Conservation (phyloP, 495 filamentous ascomycete species). For the Polyplosphaeria fusca region DNA sequence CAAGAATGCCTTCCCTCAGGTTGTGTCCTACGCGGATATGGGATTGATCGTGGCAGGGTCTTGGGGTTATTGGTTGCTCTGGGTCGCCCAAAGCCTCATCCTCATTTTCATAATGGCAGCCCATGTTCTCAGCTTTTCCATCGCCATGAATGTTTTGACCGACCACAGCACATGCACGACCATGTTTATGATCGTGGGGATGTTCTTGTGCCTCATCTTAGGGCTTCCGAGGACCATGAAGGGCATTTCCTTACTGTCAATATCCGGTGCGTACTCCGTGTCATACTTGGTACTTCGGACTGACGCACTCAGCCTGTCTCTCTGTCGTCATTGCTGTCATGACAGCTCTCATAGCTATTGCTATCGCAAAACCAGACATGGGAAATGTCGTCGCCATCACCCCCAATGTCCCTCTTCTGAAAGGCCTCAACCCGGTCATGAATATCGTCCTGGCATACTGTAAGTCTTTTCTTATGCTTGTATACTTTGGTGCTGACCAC, state of each 20-base stretch:
- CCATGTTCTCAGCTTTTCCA: conserved; percentile 69
- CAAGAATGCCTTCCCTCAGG: conserved; percentile 66
- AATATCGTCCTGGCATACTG: conserved; percentile 47
- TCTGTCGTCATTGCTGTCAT: conserved; percentile 64
- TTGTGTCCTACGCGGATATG: conserved; percentile 52
- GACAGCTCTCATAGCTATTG: conserved; percentile 59
- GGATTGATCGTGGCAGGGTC: conserved; percentile 62
- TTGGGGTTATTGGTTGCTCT: conserved; percentile 61
- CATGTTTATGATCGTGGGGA: conserved; percentile 41
- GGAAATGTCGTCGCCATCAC: background rate
- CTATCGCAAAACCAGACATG: background rate
- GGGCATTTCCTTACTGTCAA: conserved; percentile 58
- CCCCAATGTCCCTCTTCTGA: background rate
- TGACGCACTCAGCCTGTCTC: conserved; percentile 50
- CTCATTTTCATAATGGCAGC: conserved; percentile 74
- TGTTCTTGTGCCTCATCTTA: conserved; percentile 58
- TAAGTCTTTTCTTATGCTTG: background rate
- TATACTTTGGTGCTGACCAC: background rate
- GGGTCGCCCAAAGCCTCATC: conserved; percentile 60
- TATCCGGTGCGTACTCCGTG: conserved; percentile 49
- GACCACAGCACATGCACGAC: conserved; percentile 55
- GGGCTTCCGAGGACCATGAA: conserved; percentile 61
- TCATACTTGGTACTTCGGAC: conserved; percentile 22
- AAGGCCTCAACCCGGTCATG: conserved; percentile 45
- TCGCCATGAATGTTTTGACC: conserved; percentile 65